Base-by-base conservation (phyloP, 371 early-diverging fungal species). In the Rhizopus sp. region DNA sequence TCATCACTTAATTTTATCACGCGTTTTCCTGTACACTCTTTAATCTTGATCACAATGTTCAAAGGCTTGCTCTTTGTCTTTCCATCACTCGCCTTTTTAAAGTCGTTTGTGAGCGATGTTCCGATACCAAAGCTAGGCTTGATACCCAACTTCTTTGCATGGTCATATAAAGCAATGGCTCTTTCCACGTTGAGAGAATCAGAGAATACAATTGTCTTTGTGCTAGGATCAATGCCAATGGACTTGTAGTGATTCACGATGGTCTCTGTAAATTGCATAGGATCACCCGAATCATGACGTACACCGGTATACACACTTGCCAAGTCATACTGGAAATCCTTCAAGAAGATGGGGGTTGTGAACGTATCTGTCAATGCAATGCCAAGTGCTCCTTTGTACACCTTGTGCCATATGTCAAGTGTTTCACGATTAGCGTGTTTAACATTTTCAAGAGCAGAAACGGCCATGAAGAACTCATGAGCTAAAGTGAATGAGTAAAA, bases 391-490 rank as follows among this genome's bases (percentile, higher is more conserved):
- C 81, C 78, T 4, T 82, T 65, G 48, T 85, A 91, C 0, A 83
- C 83, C 13, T 70, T 46, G 13, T 78, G 60, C 92, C 92, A 92
- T 35, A 75, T 80, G 6, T 70, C 51, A 30, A 91, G 54, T 3
- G 90, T 84, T 31, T 76, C 68, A 7, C 69, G 68, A 55, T 91
- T 90, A 2, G 85, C 90, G 41, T 78, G 73, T 32, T 75, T 58
- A 7, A 89, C 75, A 15, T 82, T 84, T 40, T 82, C 81, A 44
- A 90, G 61, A 10, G 88, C 90, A 7, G 89, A 86, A n/a, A 83
- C 68, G 1, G 82, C 92, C 90, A 90, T 91, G 55, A 83, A 87
- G 78, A 87, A 91, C 50, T 91, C 92, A 64, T 91, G 92, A 0
- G 88, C 86, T 55, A 54, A 13, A 23, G 10, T 17, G 15, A 54